phyloP scores from a whole-genome alignment of 2,329 filamentous ascomycete genomes.

The Colletotrichum lentis region DNA sequence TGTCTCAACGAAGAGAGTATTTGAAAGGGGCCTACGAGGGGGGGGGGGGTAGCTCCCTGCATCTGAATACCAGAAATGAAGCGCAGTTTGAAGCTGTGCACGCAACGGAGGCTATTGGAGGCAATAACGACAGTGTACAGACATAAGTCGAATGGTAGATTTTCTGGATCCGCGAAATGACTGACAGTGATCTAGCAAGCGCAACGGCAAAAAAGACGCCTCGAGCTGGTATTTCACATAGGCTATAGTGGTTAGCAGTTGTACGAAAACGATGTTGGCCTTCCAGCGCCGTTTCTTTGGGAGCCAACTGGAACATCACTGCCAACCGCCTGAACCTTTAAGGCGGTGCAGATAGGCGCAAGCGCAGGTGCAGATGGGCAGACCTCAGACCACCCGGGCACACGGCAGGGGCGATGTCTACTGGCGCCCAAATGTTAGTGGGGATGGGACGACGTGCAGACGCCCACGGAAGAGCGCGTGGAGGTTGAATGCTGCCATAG shows the following conservation, averaged over 20 bases:
- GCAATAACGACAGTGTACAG: not conserved
- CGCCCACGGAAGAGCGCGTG: slow-evolving; percentile 2
- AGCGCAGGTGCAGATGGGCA: slow-evolving; percentile 6
- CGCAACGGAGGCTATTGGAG: slow-evolving; percentile 9
- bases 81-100: slow-evolving; percentile 11
- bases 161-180: not conserved
- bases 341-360: slow-evolving; percentile 20
- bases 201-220: slow-evolving; percentile 4
- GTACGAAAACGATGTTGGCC: slow-evolving; percentile 8
- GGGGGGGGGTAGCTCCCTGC: not conserved
- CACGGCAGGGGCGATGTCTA: slow-evolving; percentile 4
- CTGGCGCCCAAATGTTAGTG: slow-evolving; percentile 4
- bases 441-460: slow-evolving; percentile 22
- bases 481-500: not conserved
- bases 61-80: slow-evolving; percentile 13
- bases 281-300: not conserved
- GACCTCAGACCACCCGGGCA: not conserved
- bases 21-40: not conserved
- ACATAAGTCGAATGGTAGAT: slow-evolving; percentile 7
- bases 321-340: slow-evolving; percentile 1
- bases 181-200: slow-evolving; percentile 24
- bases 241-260: not conserved
- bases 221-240: slow-evolving; percentile 4
- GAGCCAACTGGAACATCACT: slow-evolving; percentile 34
- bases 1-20: slow-evolving; percentile 12